These are phyloP conservation scores for Heritiera littoralis DNA, from an alignment of 345 rosid genomes.

Conservation along the genomic window DNA sequence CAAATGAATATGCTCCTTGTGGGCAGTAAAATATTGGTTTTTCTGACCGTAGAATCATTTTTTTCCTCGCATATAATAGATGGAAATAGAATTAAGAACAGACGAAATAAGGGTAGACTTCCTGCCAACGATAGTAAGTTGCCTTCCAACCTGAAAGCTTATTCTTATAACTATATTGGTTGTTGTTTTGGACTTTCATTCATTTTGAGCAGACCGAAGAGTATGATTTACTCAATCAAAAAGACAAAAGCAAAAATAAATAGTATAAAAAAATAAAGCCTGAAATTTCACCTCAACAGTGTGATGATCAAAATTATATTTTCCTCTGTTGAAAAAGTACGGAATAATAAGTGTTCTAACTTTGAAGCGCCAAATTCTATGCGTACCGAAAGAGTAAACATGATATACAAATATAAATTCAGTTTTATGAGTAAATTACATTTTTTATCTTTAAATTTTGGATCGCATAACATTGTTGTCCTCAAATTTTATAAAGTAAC, in stretches of 20 bases:
- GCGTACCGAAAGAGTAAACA: constrained; percentile 1
- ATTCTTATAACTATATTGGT: no score
- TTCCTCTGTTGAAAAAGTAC: not conserved
- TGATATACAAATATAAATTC: not conserved
- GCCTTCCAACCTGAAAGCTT: no score
- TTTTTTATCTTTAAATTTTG: no score
- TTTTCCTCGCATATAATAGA: no score
- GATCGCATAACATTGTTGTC: no score
- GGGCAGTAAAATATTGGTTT: not conserved
- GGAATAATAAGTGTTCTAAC: not conserved
- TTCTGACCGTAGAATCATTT: not conserved
- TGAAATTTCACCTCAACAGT: not conserved
- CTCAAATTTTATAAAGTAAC: no score
- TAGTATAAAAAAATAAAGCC: not conserved
- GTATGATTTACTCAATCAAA: constrained; percentile 38
- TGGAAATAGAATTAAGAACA: no score
- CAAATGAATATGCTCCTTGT: constrained; percentile 10
- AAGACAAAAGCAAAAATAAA: not conserved
- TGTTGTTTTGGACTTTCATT: not conserved
- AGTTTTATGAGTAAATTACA: no score
- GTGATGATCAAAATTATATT: not conserved
- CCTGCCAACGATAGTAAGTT: no score
- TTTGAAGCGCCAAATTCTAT: not conserved
- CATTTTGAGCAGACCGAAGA: constrained; percentile 17
- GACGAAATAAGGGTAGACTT: no score